phyloP scores from a whole-genome alignment of 139 green algal genomes.

The Chlorella sp. region DNA sequence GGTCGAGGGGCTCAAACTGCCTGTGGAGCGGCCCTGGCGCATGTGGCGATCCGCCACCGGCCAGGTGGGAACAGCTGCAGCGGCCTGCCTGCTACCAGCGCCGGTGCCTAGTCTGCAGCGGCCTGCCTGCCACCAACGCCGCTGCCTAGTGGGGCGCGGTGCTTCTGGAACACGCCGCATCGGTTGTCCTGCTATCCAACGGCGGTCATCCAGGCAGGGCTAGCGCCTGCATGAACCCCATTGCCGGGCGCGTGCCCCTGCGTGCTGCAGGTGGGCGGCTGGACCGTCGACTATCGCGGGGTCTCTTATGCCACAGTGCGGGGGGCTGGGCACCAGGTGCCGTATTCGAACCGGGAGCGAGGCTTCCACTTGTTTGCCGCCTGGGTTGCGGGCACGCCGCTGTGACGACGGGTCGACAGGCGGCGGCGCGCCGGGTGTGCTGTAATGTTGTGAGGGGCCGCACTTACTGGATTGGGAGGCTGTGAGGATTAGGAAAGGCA shows the following conservation, averaged over 20 bases:
- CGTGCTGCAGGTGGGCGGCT: constrained; percentile 53
- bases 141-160: not conserved
- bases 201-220: not conserved
- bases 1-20: constrained; percentile 51
- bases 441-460: too few species aligned
- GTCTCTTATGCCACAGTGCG: constrained; percentile 81
- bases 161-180: not conserved
- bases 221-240: not conserved
- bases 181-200: not conserved
- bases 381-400: too few species aligned
- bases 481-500: too few species aligned
- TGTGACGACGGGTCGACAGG: too few species aligned
- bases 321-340: constrained; percentile 74
- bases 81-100: not conserved
- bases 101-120: not conserved
- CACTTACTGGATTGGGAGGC: too few species aligned
- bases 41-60: constrained; percentile 39
- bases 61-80: constrained; percentile 33
- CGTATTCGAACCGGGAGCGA: constrained; percentile 62
- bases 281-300: constrained; percentile 51
- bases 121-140: not conserved
- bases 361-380: constrained; percentile 53
- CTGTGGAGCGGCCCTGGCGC: constrained; percentile 33
- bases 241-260: not conserved
- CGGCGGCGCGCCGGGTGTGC: too few species aligned